Conservation (phyloP, 768 basidiomycete species). For the Rhodotorula paludigena region DNA sequence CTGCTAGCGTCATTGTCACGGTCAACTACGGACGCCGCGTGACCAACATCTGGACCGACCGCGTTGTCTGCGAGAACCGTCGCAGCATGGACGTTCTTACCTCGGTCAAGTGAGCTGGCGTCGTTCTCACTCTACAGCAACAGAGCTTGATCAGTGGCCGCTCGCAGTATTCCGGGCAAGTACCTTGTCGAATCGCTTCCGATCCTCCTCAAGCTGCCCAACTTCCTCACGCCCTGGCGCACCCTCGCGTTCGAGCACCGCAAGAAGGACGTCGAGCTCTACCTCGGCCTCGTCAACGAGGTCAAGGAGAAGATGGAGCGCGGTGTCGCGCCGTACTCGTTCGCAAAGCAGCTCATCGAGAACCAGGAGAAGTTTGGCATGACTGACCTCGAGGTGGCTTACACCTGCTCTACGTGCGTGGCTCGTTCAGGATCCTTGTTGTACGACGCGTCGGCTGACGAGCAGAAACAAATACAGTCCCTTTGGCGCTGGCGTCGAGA, state of each 20-base stretch:
- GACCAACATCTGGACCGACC: constrained; percentile 25
- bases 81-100: constrained; percentile 26
- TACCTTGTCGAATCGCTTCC: constrained; percentile 39
- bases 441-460: background rate
- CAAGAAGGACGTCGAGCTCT: constrained; percentile 27
- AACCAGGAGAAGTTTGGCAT: constrained; percentile 21
- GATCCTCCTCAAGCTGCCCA: constrained; percentile 33
- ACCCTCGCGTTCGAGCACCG: constrained; percentile 21
- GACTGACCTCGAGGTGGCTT: constrained; percentile 15
- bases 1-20: constrained; percentile 27
- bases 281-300: constrained; percentile 35
- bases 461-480: background rate
- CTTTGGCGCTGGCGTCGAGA: constrained; percentile 33
- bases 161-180: constrained; percentile 33
- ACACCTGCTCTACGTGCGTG: constrained; percentile 14
- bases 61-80: constrained; percentile 26
- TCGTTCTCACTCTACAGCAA: rapidly evolving
- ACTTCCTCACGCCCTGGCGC: constrained; percentile 39
- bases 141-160: background rate
- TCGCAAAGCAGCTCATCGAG: constrained; percentile 31
- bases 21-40: constrained; percentile 34
- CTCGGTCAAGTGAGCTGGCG: constrained; percentile 19
- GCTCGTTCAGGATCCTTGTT: background rate
- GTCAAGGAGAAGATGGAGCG: constrained; percentile 24
- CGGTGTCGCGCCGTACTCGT: constrained; percentile 18